A percentile compares a stretch with the other conserved stretches of the same genome.
Evolutionary conservation across 371 early-diverging fungal species (phyloP).

Genomic region (Apophysomyces ossiformis): DNA sequence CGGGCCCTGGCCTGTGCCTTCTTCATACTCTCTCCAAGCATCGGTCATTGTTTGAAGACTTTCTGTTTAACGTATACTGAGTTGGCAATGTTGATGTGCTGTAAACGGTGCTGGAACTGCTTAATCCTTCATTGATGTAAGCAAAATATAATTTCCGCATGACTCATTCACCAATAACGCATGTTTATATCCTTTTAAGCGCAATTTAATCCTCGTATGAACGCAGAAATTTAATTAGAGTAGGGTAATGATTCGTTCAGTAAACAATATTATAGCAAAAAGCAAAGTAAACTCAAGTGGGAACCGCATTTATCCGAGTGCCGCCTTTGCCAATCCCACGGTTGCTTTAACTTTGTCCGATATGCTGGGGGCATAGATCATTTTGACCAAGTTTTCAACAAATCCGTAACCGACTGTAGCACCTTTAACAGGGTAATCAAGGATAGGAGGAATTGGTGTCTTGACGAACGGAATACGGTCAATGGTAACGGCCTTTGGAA

Average conservation of each 20-base stretch:
- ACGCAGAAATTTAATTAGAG: too few relatives aligned
- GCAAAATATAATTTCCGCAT: too few relatives aligned
- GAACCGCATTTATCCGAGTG: not conserved
- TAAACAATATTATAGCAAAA: too few relatives aligned
- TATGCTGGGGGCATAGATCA: conserved; percentile 46
- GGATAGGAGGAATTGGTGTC: conserved; percentile 72
- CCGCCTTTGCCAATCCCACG: conserved; percentile 49
- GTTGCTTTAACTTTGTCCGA: conserved; percentile 42
- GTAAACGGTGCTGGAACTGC: not conserved
- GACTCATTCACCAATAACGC: too few relatives aligned
- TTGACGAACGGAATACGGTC: conserved; percentile 76
- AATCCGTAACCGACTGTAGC: conserved; percentile 47
- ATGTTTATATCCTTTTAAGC: too few relatives aligned
- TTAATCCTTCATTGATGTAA: not conserved
- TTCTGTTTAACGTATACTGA: not conserved
- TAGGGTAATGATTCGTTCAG: too few relatives aligned
- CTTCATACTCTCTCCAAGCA: not conserved
- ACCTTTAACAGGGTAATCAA: conserved; percentile 66
- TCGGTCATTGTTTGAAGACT: not conserved
- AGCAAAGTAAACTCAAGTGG: too few relatives aligned
- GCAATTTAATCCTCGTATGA: too few relatives aligned
- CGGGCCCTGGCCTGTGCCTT: not conserved
- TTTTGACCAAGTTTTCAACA: conserved; percentile 43
- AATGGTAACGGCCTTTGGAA: conserved; percentile 72
- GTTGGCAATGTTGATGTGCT: not conserved